Base-by-base conservation (phyloP, 441 rosid species). In the Bruguiera hainesii region DNA sequence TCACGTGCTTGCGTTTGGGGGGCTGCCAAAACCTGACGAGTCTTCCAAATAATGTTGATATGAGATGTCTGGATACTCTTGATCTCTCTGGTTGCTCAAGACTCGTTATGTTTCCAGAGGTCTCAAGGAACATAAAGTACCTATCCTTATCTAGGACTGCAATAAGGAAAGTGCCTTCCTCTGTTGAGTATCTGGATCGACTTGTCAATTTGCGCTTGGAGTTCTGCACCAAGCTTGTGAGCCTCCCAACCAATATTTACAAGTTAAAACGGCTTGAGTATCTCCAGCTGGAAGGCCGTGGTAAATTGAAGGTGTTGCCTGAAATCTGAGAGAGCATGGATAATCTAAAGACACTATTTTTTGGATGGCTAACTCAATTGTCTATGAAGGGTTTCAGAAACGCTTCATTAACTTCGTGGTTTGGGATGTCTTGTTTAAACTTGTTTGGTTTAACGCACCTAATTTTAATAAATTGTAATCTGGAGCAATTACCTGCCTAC, bases 31-130 rank as follows among this genome's bases (percentile, higher is more conserved):
- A 64, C 11, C 56, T 80, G 6, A 64, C 6, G 28, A 61, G 5
- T 30, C 21, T 82, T 9, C 82, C 80, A 0, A 21, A 13, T 37
- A 31, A 25, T 29, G 16, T 74, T 69, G 60, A 69, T 63, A 15
- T 82, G 35, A 70, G 61, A 48, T 67, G 80, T 23, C 83, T 80
- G 3, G 37, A 9, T 37, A 26, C 19, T 70, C 71, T 81, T 13
- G 58, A 21, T 15, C 69, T 81, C 0, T 28, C 71, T 1, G 75
- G 78, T 3, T 77, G 81, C 75, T 73, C 64, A 56, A 72, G 61
- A 65, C 8, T 82, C 18, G 66, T 67, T 28, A 71, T 4, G 37
- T 37, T 37, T 37, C 42, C 60, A 16, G 23, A 30, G 25, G 35
- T 20, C 33, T 65, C 2, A 60, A 65, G 9, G 37, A 23, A 66